Conservation (phyloP, 2,329 filamentous ascomycete species). For the Colletotrichum sp. region DNA sequence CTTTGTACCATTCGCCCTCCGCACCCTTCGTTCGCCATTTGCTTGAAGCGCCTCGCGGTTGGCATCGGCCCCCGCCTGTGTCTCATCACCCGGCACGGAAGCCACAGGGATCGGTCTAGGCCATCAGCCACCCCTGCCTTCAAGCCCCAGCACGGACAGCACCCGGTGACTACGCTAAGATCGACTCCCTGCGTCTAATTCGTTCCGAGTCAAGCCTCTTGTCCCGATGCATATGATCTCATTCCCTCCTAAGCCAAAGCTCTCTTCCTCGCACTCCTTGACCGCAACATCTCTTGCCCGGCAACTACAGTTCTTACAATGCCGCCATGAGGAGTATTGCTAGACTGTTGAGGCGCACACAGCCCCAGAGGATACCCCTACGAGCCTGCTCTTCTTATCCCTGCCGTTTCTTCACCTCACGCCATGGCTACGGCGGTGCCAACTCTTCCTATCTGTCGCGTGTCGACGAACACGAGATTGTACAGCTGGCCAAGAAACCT, state of each 20-base stretch:
- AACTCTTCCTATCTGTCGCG: slow-evolving; percentile 16
- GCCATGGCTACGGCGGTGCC: slow-evolving; percentile 21
- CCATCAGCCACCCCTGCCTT: not conserved
- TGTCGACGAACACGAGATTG: slow-evolving; percentile 64
- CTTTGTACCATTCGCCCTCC: not conserved
- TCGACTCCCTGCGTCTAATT: not conserved
- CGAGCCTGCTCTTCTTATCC: not conserved
- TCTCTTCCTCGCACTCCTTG: not conserved
- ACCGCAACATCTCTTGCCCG: not conserved
- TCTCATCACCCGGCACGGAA: not conserved
- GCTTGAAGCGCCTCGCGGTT: not conserved
- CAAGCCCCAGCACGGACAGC: not conserved
- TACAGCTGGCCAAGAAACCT: slow-evolving; percentile 76
- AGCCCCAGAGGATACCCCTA: slow-evolving; percentile 21
- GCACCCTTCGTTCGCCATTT: not conserved
- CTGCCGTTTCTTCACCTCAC: slow-evolving; percentile 21
- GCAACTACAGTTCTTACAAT: slow-evolving; percentile 32
- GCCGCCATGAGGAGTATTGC: slow-evolving; percentile 50
- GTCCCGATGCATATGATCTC: slow-evolving; percentile 7
- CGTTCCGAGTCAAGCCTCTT: slow-evolving; percentile 1
- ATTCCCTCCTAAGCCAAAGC: not conserved
- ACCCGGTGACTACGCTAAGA: not conserved
- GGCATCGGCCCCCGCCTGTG: slow-evolving; percentile 6
- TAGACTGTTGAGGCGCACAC: slow-evolving; percentile 43
- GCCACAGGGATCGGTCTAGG: not conserved